Percentiles rank a stretch among this genome's conserved stretches.
Conservation (phyloP, 2,329 filamentous ascomycete genomes). For the Lasiodiplodia sp. region DNA sequence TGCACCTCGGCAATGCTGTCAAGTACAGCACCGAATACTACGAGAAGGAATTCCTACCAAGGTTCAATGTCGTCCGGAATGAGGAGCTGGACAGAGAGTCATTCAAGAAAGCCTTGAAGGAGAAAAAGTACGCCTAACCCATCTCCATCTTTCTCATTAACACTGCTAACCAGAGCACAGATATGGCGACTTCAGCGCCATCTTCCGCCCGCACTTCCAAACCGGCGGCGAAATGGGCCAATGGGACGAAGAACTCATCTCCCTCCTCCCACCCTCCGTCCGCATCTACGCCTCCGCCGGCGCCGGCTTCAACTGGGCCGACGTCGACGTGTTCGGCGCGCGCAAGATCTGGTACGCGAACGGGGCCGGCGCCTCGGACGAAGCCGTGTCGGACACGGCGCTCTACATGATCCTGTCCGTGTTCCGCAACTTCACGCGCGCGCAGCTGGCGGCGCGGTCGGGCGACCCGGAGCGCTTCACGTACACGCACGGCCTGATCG, state of each 20-base stretch:
- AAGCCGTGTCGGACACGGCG: slow-evolving; percentile 54
- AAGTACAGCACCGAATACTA: slow-evolving; percentile 57
- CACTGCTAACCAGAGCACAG: background rate
- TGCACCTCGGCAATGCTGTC: slow-evolving; percentile 57
- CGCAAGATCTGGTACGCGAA: slow-evolving; percentile 48
- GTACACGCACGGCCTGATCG: slow-evolving; percentile 29
- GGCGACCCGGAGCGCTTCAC: slow-evolving; percentile 29
- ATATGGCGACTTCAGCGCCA: slow-evolving; percentile 32
- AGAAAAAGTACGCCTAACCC: slow-evolving; percentile 25
- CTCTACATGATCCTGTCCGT: slow-evolving; percentile 51
- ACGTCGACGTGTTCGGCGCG: slow-evolving; percentile 31
- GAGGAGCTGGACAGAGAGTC: slow-evolving; percentile 45
- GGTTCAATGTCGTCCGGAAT: slow-evolving; percentile 52
- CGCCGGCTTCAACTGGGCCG: slow-evolving; percentile 35
- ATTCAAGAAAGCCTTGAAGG: slow-evolving; percentile 32
- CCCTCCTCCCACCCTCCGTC: slow-evolving; percentile 30
- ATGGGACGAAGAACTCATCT: slow-evolving; percentile 33
- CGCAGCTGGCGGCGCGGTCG: slow-evolving; percentile 31
- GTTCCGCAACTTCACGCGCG: slow-evolving; percentile 32
- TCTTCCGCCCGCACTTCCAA: slow-evolving; percentile 34
- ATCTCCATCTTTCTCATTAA: no score
- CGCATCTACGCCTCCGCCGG: slow-evolving; percentile 33
- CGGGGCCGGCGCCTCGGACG: slow-evolving; percentile 52
- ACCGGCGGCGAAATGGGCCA: slow-evolving; percentile 34
- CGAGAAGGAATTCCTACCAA: slow-evolving; percentile 46